Conservation (phyloP, 768 basidiomycete species). For the Serendipita indica region DNA sequence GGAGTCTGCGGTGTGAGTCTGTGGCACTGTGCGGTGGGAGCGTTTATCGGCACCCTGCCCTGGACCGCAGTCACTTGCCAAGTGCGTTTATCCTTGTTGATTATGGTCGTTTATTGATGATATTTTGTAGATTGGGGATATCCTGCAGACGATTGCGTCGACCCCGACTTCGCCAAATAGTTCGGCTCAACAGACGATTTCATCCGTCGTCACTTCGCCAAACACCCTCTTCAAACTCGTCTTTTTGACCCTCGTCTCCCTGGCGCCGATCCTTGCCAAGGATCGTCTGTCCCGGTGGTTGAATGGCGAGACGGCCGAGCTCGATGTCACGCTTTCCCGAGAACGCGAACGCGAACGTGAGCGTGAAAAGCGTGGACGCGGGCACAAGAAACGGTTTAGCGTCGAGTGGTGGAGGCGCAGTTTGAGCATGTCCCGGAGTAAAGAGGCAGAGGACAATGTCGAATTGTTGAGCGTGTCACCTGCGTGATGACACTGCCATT, state of each 20-base stretch:
- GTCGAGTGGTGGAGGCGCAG: background rate
- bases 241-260: conserved; percentile 65
- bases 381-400: background rate
- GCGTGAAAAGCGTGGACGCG: background rate
- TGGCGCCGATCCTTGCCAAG: conserved; percentile 73
- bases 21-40: conserved; percentile 59
- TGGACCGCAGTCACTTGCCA: conserved; percentile 91
- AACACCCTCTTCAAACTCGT: conserved; percentile 71
- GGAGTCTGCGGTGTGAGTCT: conserved; percentile 76
- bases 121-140: conserved; percentile 56
- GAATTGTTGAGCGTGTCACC: no score
- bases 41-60: conserved; percentile 70
- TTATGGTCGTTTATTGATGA: conserved; percentile 11
- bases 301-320: conserved; percentile 21
- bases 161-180: conserved; percentile 27
- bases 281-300: conserved; percentile 49
- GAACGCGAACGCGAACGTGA: conserved; percentile 18
- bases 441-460: background rate
- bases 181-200: conserved; percentile 53
- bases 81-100: conserved; percentile 28
- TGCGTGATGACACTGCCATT: no score
- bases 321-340: conserved; percentile 22
- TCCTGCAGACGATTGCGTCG: conserved; percentile 68
- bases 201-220: conserved; percentile 71
- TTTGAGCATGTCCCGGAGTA: background rate